A percentile compares a stretch with the other conserved stretches of the same genome.
These are phyloP conservation scores for Rhodofomes roseus DNA, from an alignment of 1,284 basidiomycete species.

Conservation along the genomic window DNA sequence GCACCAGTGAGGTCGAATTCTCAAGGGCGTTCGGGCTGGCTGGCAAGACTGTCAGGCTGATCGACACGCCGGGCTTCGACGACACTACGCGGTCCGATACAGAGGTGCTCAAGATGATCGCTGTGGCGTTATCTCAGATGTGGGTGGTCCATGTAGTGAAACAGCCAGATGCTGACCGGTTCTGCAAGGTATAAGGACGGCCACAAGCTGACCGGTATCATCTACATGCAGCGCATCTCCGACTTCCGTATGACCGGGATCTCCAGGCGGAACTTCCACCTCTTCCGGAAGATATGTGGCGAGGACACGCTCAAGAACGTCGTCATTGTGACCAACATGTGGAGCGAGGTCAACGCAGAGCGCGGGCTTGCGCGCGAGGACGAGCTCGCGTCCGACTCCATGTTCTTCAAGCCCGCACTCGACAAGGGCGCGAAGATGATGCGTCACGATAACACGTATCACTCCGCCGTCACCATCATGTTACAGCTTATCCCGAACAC, in stretches of 20 bases:
- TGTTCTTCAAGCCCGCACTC: slow-evolving; percentile 18
- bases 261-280: slow-evolving; percentile 45
- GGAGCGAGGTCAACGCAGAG: slow-evolving; percentile 35
- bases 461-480: slow-evolving; percentile 14
- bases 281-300: slow-evolving; percentile 51
- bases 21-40: slow-evolving; percentile 6
- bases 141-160: slow-evolving; percentile 31
- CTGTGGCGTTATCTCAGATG: slow-evolving; percentile 8
- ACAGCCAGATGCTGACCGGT: slow-evolving; percentile 40
- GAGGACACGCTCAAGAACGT: slow-evolving; percentile 45
- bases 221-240: slow-evolving; percentile 54
- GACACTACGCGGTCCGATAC: slow-evolving; percentile 17
- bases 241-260: slow-evolving; percentile 49
- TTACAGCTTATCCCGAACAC: slow-evolving; percentile 8
- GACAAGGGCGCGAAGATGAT: slow-evolving; percentile 17
- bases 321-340: slow-evolving; percentile 50
- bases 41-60: slow-evolving; percentile 10
- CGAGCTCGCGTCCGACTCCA: slow-evolving; percentile 15
- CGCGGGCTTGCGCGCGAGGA: slow-evolving; percentile 14
- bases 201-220: slow-evolving; percentile 44
- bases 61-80: slow-evolving; percentile 23
- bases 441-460: slow-evolving; percentile 15
- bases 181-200: slow-evolving; percentile 33
- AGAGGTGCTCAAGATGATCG: slow-evolving; percentile 15
- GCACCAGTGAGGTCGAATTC: slow-evolving; percentile 13